Percentiles rank a stretch among this genome's conserved stretches.
Evolutionary conservation across 164 flowering plant species (phyloP).

Genomic region (Stephania yunnanensis): DNA sequence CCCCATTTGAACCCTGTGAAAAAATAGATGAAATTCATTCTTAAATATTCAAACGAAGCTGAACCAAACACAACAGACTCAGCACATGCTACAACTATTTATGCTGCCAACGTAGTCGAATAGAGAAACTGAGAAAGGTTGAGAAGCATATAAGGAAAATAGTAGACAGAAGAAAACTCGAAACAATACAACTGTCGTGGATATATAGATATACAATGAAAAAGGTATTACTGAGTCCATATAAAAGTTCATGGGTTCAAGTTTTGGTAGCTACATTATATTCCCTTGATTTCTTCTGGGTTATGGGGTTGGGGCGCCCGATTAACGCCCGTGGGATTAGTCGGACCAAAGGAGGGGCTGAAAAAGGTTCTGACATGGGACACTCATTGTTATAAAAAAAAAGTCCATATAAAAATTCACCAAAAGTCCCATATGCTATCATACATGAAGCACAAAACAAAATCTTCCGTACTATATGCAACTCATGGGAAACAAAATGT

Average conservation of each 20-base stretch:
- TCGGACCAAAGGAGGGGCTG: too few species aligned
- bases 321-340: too few species aligned
- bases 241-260: too few species aligned
- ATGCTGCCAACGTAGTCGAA: background rate
- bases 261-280: too few species aligned
- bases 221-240: too few species aligned
- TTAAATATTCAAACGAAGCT: background rate
- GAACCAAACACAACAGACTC: background rate
- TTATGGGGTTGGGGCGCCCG: too few species aligned
- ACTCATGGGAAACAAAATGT: background rate
- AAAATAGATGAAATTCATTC: background rate
- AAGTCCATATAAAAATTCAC: background rate
- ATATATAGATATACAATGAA: too few species aligned
- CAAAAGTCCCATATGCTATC: background rate
- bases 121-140: background rate
- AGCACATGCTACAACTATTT: background rate
- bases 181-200: too few species aligned
- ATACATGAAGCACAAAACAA: background rate
- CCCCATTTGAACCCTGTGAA: conserved; percentile 27
- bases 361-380: too few species aligned
- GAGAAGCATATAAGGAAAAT: background rate
- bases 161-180: background rate
- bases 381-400: background rate
- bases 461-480: background rate
- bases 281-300: too few species aligned